Evolutionary conservation across 805 yeast species (phyloP).

Genomic region (Candida adriatica): DNA sequence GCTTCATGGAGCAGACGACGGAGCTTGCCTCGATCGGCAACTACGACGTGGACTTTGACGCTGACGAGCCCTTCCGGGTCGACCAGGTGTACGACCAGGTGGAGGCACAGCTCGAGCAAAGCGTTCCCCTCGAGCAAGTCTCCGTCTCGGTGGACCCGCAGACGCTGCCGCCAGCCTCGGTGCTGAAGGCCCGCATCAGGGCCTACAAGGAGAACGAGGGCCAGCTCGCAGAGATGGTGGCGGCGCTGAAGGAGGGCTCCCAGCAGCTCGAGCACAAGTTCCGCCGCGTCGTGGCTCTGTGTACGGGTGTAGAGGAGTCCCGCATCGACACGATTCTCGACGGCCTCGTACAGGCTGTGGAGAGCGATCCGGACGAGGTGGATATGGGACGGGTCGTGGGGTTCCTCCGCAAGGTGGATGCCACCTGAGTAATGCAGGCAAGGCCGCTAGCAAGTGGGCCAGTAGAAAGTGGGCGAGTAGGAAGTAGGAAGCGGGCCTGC

Average conservation of each 20-base stretch:
- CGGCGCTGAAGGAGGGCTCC: constrained; percentile 45
- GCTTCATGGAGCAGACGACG: constrained; percentile 39
- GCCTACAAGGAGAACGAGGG: constrained; percentile 73
- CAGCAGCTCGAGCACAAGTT: constrained; percentile 65
- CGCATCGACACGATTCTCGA: constrained; percentile 78
- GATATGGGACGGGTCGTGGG: constrained; percentile 51
- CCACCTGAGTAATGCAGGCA: constrained; percentile 1
- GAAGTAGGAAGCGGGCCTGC: too few species aligned
- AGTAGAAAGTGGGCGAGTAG: too few species aligned
- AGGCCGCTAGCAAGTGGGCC: too few species aligned
- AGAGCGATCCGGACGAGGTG: constrained; percentile 69
- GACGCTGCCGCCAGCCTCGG: constrained; percentile 29
- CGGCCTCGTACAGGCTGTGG: constrained; percentile 85
- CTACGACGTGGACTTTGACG: constrained; percentile 60
- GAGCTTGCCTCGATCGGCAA: constrained; percentile 32
- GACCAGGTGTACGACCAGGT: constrained; percentile 51
- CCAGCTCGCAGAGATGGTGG: constrained; percentile 45
- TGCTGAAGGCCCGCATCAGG: constrained; percentile 68
- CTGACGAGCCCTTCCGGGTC: constrained; percentile 87
- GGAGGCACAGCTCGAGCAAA: constrained; percentile 31
- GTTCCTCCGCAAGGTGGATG: constrained; percentile 43
- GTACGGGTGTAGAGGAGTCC: constrained; percentile 80
- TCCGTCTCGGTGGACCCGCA: constrained; percentile 18
- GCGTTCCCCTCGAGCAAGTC: constrained; percentile 23
- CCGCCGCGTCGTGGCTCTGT: constrained; percentile 79